A percentile compares a stretch with the other conserved stretches of the same genome.
phyloP scores from a whole-genome alignment of 2,329 filamentous ascomycete genomes.

The Xylaria sp. region DNA sequence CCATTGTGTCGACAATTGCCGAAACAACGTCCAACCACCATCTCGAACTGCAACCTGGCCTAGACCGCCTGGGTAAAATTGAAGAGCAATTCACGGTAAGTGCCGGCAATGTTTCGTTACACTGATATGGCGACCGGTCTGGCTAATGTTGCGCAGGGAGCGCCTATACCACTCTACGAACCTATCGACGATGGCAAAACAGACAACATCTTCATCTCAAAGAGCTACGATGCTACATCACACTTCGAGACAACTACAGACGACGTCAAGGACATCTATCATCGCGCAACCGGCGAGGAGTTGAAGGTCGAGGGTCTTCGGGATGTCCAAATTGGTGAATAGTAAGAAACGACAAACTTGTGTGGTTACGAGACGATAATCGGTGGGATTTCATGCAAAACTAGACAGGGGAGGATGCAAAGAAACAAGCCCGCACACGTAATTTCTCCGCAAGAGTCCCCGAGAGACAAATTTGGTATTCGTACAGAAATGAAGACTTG shows the following conservation, averaged over 20 bases:
- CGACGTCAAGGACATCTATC: conserved; percentile 95
- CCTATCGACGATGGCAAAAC: conserved; percentile 83
- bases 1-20: conserved; percentile 97
- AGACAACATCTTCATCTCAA: conserved; percentile 96
- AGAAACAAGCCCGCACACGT: conserved; percentile 8
- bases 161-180: conserved; percentile 93
- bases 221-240: conserved; percentile 97
- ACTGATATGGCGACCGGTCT: conserved; percentile 6
- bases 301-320: conserved; percentile 88
- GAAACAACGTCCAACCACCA: conserved; percentile 94
- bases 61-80: conserved; percentile 90
- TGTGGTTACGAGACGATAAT: conserved; percentile 1
- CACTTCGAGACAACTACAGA: conserved; percentile 95
- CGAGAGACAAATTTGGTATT: conserved; percentile 10
- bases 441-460: conserved; percentile 12
- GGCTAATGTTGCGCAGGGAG: conserved; percentile 59
- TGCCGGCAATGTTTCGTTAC: conserved; percentile 1
- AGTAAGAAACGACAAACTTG: conserved; percentile 55
- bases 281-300: conserved; percentile 83
- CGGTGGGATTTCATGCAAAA: conserved; percentile 17
- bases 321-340: conserved; percentile 78
- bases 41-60: conserved; percentile 89
- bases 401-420: conserved; percentile 26
- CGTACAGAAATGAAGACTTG: conserved; percentile 19
- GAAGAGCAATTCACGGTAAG: conserved; percentile 96